Percentiles rank a stretch among this genome's conserved stretches.
Conservation (phyloP, 768 basidiomycete species). For the Suillus placidus region DNA sequence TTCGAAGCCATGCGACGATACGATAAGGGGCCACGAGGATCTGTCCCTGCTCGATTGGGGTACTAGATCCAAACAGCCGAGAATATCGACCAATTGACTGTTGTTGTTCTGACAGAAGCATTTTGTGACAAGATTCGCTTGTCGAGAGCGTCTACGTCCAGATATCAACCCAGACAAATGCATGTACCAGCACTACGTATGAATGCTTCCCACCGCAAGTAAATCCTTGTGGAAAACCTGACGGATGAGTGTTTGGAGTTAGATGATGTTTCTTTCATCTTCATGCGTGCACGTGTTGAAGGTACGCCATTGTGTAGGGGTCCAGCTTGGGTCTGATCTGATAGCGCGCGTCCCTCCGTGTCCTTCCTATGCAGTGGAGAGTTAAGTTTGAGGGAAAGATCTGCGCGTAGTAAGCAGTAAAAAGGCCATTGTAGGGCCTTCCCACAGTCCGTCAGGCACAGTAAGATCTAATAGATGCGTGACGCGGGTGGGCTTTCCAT, state of each 20-base stretch:
- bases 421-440: too few species aligned
- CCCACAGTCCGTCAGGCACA: too few species aligned
- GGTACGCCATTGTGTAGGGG: not conserved
- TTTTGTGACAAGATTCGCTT: not conserved
- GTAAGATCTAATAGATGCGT: too few species aligned
- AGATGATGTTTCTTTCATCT: not conserved
- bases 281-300: not conserved
- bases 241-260: not conserved
- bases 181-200: not conserved
- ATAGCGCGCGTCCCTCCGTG: too few species aligned
- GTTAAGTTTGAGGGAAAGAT: too few species aligned
- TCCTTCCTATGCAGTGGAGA: too few species aligned
- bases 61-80: not conserved
- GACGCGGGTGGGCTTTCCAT: too few species aligned
- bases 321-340: too few species aligned
- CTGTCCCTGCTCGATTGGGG: not conserved
- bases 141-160: not conserved
- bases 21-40: not conserved
- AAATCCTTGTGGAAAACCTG: not conserved
- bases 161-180: not conserved
- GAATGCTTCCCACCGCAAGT: not conserved
- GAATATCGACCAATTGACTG: not conserved
- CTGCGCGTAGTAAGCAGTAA: too few species aligned
- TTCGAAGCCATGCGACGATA: not conserved
- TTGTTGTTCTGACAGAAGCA: not conserved